Percentiles rank a stretch among this genome's conserved stretches.
Conservation (phyloP, 2,329 filamentous ascomycete genomes). For the Lasiodiplodia theobromae region DNA sequence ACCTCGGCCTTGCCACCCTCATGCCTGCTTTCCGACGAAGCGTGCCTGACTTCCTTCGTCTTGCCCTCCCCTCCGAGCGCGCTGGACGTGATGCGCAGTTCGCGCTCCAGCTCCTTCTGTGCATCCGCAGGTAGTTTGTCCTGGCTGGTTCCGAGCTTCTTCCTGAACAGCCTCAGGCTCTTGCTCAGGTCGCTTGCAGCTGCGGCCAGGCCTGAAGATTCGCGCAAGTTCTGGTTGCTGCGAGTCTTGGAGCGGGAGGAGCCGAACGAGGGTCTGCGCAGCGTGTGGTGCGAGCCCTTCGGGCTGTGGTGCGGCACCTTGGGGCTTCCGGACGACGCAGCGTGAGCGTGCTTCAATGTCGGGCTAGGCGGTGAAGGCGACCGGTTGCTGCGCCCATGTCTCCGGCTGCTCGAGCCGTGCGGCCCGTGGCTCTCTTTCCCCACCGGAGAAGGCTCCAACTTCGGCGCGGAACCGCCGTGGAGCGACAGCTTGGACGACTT, state of each 20-base stretch:
- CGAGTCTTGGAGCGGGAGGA: slow-evolving; percentile 22
- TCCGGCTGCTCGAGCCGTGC: slow-evolving; percentile 33
- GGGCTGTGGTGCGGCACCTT: slow-evolving; percentile 20
- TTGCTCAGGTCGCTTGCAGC: slow-evolving; percentile 64
- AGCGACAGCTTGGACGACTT: slow-evolving; percentile 62
- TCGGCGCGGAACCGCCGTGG: slow-evolving; percentile 44
- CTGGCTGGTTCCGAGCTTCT: slow-evolving; percentile 59
- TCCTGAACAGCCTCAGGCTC: slow-evolving; percentile 64
- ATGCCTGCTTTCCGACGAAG: slow-evolving; percentile 2
- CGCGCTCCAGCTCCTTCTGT: slow-evolving; percentile 63
- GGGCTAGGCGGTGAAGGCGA: slow-evolving; percentile 53
- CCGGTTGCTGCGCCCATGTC: slow-evolving; percentile 41
- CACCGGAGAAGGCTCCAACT: slow-evolving; percentile 52
- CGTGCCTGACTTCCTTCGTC: slow-evolving; percentile 33
- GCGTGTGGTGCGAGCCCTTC: slow-evolving; percentile 18
- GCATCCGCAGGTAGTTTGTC: slow-evolving; percentile 55
- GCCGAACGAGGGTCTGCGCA: slow-evolving; percentile 22
- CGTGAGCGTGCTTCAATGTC: not conserved
- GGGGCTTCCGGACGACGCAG: slow-evolving; percentile 9
- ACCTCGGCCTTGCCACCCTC: not conserved
- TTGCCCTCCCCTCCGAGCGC: slow-evolving; percentile 49
- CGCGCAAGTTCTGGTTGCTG: slow-evolving; percentile 20
- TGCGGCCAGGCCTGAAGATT: slow-evolving; percentile 1
- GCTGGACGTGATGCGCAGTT: slow-evolving; percentile 58
- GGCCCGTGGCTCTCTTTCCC: not conserved